These are phyloP conservation scores for Thielaviopsis punctulata DNA, from an alignment of 2,329 filamentous ascomycete genomes.

Conservation along the genomic window DNA sequence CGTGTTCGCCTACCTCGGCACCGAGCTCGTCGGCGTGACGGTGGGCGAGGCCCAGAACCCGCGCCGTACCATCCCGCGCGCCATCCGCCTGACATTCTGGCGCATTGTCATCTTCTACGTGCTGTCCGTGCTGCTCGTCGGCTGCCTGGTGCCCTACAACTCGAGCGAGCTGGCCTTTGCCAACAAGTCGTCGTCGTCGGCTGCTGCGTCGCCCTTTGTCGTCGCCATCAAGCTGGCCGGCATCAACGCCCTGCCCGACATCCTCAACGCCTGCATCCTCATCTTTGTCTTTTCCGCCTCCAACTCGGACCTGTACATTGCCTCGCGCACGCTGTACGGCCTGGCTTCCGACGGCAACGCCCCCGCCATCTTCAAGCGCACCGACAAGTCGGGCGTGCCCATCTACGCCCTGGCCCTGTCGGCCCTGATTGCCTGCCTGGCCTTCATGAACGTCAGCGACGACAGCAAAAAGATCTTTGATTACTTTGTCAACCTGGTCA, in stretches of 20 bases:
- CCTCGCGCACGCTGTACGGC: slow-evolving; percentile 54
- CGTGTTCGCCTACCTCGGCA: slow-evolving; percentile 63
- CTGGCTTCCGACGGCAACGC: slow-evolving; percentile 56
- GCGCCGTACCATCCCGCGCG: slow-evolving; percentile 55
- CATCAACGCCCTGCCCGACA: slow-evolving; percentile 44
- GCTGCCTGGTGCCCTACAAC: slow-evolving; percentile 63
- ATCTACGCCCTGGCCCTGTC: slow-evolving; percentile 46
- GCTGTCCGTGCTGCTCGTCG: slow-evolving; percentile 54
- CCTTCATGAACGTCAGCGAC: slow-evolving; percentile 47
- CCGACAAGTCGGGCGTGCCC: slow-evolving; percentile 55
- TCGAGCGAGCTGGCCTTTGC: slow-evolving; percentile 40
- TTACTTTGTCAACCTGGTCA: slow-evolving; percentile 52
- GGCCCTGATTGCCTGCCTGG: slow-evolving; percentile 45
- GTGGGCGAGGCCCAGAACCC: slow-evolving; percentile 69
- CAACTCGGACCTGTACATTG: slow-evolving; percentile 65
- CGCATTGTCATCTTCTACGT: slow-evolving; percentile 71
- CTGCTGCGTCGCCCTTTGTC: slow-evolving; percentile 56
- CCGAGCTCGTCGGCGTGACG: slow-evolving; percentile 61
- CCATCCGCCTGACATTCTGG: slow-evolving; percentile 66
- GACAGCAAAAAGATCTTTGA: slow-evolving; percentile 39
- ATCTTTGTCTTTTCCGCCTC: slow-evolving; percentile 62
- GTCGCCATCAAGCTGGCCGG: slow-evolving; percentile 50
- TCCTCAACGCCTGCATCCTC: slow-evolving; percentile 58
- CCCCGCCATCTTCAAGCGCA: slow-evolving; percentile 52
- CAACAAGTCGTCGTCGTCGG: slow-evolving; percentile 26